Percentiles rank a stretch among this genome's conserved stretches.
Evolutionary conservation across 192 early-diverging fungal species (phyloP).

Genomic region (Backusella parvicylindrica): DNA sequence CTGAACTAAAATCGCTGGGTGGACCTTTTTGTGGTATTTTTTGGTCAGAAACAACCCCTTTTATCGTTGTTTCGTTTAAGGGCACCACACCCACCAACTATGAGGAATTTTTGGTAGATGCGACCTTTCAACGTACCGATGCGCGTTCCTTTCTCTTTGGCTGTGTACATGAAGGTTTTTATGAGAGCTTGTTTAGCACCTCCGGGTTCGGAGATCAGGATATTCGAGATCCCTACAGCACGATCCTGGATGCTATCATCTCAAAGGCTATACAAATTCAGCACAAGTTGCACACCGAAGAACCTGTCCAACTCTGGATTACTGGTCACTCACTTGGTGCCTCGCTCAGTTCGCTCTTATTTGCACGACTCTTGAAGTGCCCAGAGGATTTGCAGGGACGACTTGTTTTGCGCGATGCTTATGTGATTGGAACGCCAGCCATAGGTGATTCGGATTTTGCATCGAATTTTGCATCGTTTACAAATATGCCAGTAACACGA

Average conservation of each 20-base stretch:
- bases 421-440: constrained; percentile 39
- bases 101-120: constrained; percentile 44
- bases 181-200: constrained; percentile 42
- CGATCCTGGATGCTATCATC: constrained; percentile 38
- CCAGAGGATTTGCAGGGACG: constrained; percentile 13
- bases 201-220: constrained; percentile 5
- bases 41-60: constrained; percentile 33
- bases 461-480: constrained; percentile 30
- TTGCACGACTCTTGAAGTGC: constrained; percentile 36
- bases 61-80: constrained; percentile 43
- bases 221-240: constrained; percentile 33
- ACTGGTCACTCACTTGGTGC: constrained; percentile 52
- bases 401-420: constrained; percentile 34
- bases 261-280: constrained; percentile 23
- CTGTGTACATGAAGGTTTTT: constrained; percentile 51
- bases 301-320: constrained; percentile 45
- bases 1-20: constrained; percentile 46
- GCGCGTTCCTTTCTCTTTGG: constrained; percentile 45
- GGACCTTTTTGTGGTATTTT: constrained; percentile 50
- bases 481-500: constrained; percentile 16
- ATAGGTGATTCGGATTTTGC: constrained; percentile 44
- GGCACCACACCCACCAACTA: constrained; percentile 46
- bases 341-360: constrained; percentile 38
- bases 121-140: constrained; percentile 40
- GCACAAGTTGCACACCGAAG: neutral